These are phyloP conservation scores for Sonneratia alba DNA, from an alignment of 345 rosid genomes.

Conservation along the genomic window DNA sequence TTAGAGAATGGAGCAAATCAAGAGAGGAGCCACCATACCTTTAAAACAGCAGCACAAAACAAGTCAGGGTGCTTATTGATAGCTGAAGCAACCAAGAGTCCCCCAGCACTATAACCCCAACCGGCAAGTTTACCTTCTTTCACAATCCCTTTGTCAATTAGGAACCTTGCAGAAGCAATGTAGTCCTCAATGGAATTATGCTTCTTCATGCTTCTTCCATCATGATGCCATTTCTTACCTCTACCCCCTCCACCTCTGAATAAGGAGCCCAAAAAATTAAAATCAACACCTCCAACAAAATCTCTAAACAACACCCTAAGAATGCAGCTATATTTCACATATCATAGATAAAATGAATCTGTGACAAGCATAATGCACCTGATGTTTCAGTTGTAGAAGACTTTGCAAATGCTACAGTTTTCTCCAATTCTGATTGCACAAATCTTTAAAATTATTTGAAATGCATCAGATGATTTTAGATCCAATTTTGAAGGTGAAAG, in stretches of 20 bases:
- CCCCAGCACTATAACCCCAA: constrained; percentile 94
- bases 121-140: constrained; percentile 69
- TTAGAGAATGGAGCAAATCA: not conserved
- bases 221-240: constrained; percentile 77
- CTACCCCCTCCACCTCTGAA: constrained; percentile 87
- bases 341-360: not conserved
- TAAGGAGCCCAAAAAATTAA: constrained; percentile 9
- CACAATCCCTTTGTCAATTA: constrained; percentile 54
- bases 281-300: constrained; percentile 4
- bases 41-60: constrained; percentile 73
- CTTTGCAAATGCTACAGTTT: no score
- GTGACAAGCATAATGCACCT: not conserved
- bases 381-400: not conserved
- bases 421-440: not conserved
- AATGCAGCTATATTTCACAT: not conserved
- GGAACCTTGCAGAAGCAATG: constrained; percentile 68
- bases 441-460: not conserved
- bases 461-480: not conserved
- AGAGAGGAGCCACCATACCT: constrained; percentile 27
- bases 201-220: constrained; percentile 62
- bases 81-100: constrained; percentile 88
- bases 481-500: no score
- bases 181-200: constrained; percentile 66
- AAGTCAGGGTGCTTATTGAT: constrained; percentile 59
- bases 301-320: not conserved